These are phyloP conservation scores for Mycena floridula DNA, from an alignment of 768 basidiomycete species.

Conservation along the genomic window DNA sequence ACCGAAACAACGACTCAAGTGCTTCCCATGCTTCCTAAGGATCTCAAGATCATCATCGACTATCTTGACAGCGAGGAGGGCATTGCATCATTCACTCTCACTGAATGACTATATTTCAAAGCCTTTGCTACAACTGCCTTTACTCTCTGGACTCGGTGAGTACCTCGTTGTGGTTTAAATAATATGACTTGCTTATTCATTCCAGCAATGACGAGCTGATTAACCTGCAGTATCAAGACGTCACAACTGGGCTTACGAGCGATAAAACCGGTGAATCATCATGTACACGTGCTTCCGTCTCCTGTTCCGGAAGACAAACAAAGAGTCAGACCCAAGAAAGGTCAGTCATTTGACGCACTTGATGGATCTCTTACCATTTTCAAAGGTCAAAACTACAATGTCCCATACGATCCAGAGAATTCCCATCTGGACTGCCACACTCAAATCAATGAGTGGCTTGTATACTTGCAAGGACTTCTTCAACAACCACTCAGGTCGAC, in stretches of 20 bases:
- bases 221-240: slow-evolving; percentile 8
- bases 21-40: slow-evolving; percentile 15
- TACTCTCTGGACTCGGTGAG: slow-evolving; percentile 11
- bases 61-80: slow-evolving; percentile 9
- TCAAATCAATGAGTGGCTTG: too few relatives aligned
- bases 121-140: slow-evolving; percentile 14
- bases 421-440: too few relatives aligned
- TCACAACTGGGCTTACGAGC: slow-evolving; percentile 5
- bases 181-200: background rate
- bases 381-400: background rate
- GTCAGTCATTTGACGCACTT: slow-evolving; percentile 6
- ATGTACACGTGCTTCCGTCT: slow-evolving; percentile 11
- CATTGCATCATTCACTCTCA: slow-evolving; percentile 1
- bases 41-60: slow-evolving; percentile 11
- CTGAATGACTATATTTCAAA: slow-evolving; percentile 10
- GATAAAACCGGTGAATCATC: background rate
- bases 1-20: slow-evolving; percentile 11
- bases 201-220: slow-evolving; percentile 13
- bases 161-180: background rate
- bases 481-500: slow-evolving; percentile 6
- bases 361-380: background rate
- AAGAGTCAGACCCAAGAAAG: slow-evolving; percentile 13
- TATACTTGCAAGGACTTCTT: slow-evolving; percentile 2
- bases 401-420: background rate
- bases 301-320: slow-evolving; percentile 16